Base-by-base conservation (phyloP, 163 green algal genomes). In the Scenedesmus sp. region DNA sequence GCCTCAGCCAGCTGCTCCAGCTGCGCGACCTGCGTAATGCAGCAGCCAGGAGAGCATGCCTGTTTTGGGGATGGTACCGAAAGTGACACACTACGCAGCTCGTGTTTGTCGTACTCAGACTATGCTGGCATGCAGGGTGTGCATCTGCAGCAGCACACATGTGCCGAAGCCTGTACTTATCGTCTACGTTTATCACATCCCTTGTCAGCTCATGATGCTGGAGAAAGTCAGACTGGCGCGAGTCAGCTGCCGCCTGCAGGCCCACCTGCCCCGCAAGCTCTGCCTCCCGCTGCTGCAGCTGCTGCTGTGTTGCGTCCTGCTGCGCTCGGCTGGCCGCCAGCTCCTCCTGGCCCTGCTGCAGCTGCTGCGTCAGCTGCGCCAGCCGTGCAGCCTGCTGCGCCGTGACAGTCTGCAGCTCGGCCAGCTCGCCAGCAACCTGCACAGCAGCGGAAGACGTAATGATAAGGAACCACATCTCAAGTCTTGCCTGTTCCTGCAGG, bases 331-430 rank as follows among this genome's bases (percentile, higher is more conserved):
- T 90, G 86, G 52, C 46, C 2, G 26, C 10, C 23, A 90, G n/a
- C 34, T 84, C 9, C 66, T 62, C 18, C 56, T 55, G 18, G n/a
- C 23, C 15, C 12, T 74, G 56, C 83, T 88, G 23, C 83, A 88
- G n/a, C n/a, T 88, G 83, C 56, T 88, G 57, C 6, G 56, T 74
- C 2, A 88, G 83, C 18, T 26, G 57, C n/a, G 83, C 83, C 26
- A 88, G 56, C 18, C 23, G 57, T 3, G 59, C 20, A 46, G 56
- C 23, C 34, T 88, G 83, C 57, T 77, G 56, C 23, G 9, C 26
- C 7, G 34, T 88, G 57, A 64, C 59, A 23, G 56, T 64, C 57
- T 74, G 12, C 9, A 88, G 56, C 7, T 56, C 57, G 9, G 56
- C 20, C 56, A 76, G 54, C 83, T 88, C 56, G 23, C 7, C 56